Conservation (phyloP, 805 yeast species). For the Debaryomyces castellii region DNA sequence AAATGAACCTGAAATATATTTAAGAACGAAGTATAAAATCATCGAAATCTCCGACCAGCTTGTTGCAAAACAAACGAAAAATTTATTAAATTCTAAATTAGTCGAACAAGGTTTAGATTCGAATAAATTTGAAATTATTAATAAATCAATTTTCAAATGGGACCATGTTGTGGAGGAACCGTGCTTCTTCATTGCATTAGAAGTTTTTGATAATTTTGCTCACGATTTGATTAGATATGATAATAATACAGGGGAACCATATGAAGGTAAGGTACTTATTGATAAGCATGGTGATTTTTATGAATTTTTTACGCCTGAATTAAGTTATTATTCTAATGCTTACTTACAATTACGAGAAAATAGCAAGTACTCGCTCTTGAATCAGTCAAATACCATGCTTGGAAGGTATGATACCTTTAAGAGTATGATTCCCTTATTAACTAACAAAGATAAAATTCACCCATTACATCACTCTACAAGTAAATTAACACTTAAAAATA, state of each 20-base stretch:
- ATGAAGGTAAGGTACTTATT: slow-evolving; percentile 74
- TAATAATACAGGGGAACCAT: slow-evolving; percentile 60
- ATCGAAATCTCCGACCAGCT: slow-evolving; percentile 69
- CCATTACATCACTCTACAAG: slow-evolving; percentile 57
- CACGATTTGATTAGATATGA: slow-evolving; percentile 83
- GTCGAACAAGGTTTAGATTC: slow-evolving; percentile 47
- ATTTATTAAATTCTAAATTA: slow-evolving; percentile 34
- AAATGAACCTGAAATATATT: slow-evolving; percentile 72
- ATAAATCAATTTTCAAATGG: slow-evolving; percentile 80
- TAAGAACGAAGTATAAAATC: slow-evolving; percentile 63
- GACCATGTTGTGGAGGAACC: slow-evolving; percentile 55
- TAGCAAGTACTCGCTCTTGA: slow-evolving; percentile 39
- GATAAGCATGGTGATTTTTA: slow-evolving; percentile 74
- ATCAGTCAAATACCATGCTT: slow-evolving; percentile 16
- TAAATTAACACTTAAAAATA: slow-evolving; percentile 44
- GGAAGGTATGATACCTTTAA: slow-evolving; percentile 27
- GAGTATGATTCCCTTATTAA: slow-evolving; percentile 27
- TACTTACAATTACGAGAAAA: slow-evolving; percentile 57
- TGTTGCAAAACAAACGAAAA: slow-evolving; percentile 52
- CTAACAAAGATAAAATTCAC: slow-evolving; percentile 42
- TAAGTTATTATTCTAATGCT: slow-evolving; percentile 55
- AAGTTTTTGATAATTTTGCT: slow-evolving; percentile 80
- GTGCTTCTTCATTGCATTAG: slow-evolving; percentile 76
- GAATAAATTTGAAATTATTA: slow-evolving; percentile 60
- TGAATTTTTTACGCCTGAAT: slow-evolving; percentile 65